Percentiles rank a stretch among this genome's conserved stretches.
These are phyloP conservation scores for Nothophoma quercina DNA, from an alignment of 2,329 filamentous ascomycete genomes.

Conservation along the genomic window DNA sequence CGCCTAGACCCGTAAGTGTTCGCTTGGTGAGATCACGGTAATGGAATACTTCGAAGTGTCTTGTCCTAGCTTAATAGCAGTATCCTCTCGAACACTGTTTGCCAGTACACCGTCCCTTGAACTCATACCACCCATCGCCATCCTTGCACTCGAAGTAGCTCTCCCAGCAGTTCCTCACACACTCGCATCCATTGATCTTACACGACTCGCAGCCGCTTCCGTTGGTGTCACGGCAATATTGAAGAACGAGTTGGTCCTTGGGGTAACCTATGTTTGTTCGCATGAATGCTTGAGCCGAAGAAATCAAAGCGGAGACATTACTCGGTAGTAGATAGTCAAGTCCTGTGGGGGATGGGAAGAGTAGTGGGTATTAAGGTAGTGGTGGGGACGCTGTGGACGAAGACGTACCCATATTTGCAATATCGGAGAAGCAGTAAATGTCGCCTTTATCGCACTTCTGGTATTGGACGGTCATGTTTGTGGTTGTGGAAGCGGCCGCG, in stretches of 20 bases:
- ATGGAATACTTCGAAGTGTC: too few species aligned
- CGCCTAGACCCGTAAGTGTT: too few species aligned
- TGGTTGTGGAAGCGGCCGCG: too few species aligned
- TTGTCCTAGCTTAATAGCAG: background rate
- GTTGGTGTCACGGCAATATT: conserved; percentile 3
- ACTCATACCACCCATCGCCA: background rate
- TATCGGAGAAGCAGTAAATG: background rate
- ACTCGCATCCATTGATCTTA: background rate
- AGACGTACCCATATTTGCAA: background rate
- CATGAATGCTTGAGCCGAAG: too few species aligned
- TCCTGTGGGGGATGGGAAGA: background rate
- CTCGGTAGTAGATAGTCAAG: background rate
- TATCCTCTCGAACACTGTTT: background rate
- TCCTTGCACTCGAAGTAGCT: background rate
- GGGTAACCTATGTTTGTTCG: background rate
- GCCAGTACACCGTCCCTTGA: background rate
- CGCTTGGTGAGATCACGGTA: too few species aligned
- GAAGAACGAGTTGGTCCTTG: background rate
- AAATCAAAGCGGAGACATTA: background rate
- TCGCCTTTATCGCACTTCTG: background rate
- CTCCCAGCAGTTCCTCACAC: background rate
- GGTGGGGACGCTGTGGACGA: too few species aligned
- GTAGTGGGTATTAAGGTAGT: too few species aligned
- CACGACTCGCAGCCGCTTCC: background rate
- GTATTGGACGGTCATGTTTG: background rate